Evolutionary conservation across 2,329 filamentous ascomycete species (phyloP), one percentile per base, ranked within the genome.

Genomic region (Scolecobasidium constrictum): DNA sequence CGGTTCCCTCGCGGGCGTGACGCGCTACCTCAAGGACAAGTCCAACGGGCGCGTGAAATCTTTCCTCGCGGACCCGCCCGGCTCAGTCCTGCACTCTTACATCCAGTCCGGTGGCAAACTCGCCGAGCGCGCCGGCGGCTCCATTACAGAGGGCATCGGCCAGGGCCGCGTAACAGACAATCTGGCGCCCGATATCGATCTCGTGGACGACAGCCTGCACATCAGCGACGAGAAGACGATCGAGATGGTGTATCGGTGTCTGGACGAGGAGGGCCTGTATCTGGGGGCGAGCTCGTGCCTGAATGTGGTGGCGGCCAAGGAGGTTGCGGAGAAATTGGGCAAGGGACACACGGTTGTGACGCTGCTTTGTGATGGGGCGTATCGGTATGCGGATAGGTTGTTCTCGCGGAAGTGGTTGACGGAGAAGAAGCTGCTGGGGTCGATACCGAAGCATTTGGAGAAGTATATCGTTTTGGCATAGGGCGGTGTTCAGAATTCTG

Each of bases 161-260:
- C 92, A 96, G 68, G 92, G 92, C 28, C 83, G 92, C 41, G 77
- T 98, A 40, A 98, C 92, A n/a, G 86, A 94, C 58, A 98, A 98
- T 64, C 67, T 98, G 50, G 71, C 77, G 63, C 84, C 83, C 3
- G 92, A 98, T 56, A 74, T 98, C 45, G 81, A 73, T 47, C 70
- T 94, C 35, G 57, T 96, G 13, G 92, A 96, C 64, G 88, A 82
- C 46, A 86, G 86, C 26, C 57, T 98, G 54, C 73, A 81, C 59
- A 86, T 98, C 52, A 74, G 78, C 47, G 92, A 98, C 59, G 87
- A 92, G 68, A 88, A 94, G 75, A 93, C 81, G 55, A 90, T 98
- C 52, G 86, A 85, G 64, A 96, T 95, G 92, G 86, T 98, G 35
- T 98, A 96, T 68, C 73, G 90, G 50, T 94, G 90, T 58, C 69